Evolutionary conservation across 2,329 filamentous ascomycete species (phyloP).

Genomic region (Talaromyces piceae): DNA sequence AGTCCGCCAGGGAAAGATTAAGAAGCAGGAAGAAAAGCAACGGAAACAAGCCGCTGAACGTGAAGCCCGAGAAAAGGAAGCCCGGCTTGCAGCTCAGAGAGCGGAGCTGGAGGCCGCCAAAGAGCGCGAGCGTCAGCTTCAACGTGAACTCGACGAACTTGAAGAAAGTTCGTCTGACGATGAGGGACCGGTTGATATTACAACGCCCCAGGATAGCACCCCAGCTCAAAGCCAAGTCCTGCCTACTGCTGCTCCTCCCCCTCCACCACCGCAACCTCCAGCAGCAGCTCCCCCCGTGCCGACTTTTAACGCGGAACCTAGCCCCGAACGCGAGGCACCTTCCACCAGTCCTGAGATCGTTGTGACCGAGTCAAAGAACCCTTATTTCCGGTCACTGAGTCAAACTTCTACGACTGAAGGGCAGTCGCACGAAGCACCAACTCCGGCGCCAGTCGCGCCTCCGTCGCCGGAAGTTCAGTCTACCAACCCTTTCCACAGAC

Average conservation of each 20-base stretch:
- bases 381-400: constrained; percentile 85
- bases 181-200: constrained; percentile 64
- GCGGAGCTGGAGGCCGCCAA: constrained; percentile 88
- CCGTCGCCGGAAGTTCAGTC: constrained; percentile 51
- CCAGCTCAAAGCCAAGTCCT: constrained; percentile 52
- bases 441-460: too few relatives aligned
- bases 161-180: constrained; percentile 64
- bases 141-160: constrained; percentile 74
- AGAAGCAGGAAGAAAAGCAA: constrained; percentile 93
- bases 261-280: too few relatives aligned
- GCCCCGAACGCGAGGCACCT: constrained; percentile 41
- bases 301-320: constrained; percentile 38
- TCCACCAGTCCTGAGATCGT: constrained; percentile 45
- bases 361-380: constrained; percentile 81
- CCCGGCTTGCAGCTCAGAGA: constrained; percentile 71
- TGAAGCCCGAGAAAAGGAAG: constrained; percentile 82
- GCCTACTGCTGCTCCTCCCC: constrained; percentile 17
- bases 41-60: constrained; percentile 81
- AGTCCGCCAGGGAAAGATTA: constrained; percentile 84
- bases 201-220: constrained; percentile 52
- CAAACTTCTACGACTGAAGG: constrained; percentile 58
- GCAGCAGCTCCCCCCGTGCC: constrained; percentile 14
- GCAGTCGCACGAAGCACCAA: too few relatives aligned
- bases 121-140: constrained; percentile 82
- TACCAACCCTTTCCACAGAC: constrained; percentile 94